Base-by-base conservation (phyloP, 2,329 filamentous ascomycete species). In the Pseudocercospora musae region DNA sequence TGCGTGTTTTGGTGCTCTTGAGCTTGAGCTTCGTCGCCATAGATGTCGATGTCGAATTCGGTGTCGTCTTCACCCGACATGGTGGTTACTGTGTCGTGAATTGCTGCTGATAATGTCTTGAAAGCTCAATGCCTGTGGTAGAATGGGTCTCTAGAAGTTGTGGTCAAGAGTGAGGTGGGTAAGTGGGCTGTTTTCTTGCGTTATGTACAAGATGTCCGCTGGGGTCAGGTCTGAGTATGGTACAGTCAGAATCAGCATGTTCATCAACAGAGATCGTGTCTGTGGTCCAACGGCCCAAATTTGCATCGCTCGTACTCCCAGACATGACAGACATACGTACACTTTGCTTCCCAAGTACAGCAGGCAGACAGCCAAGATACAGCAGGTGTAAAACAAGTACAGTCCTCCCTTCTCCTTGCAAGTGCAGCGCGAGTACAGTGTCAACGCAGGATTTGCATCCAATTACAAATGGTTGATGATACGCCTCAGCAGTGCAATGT, bases 21-120 rank as follows among this genome's bases (percentile, higher is more conserved):
- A 33, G 60, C 70, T 31, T 70, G 67, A 33, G 72, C 76, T 57
- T 86, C 84, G 71, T 88, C 85, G 66, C 86, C 86, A 72, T 88
- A 88, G 77, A 89, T 87, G 75, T 89, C 86, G 80, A 89, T 87
- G 70, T 89, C 86, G 80, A 88, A 88, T 18, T 40, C 37, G 73
- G 87, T 87, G 76, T 88, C 86, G 77, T 88, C 86, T 74, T 87
- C 85, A 72, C 84, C 80, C 74, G 72, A 73, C 72, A 74, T 74
- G 56, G 18, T 72, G 50, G 56, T 46, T 3, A 48, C 29, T 23
- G 29, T 60, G 62, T 55, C 57, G 58, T 54, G 58, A 56, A 59
- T 50, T 48, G 63, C 57, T 61, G 57, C 60, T 37, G 21, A 21
- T 31, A 23, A 18, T 21, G 37, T 40, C 37, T 40, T 18, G 6